These are phyloP conservation scores for Cyclostephanos tholiformis DNA, from an alignment of 108 stramenopile species.

Conservation along the genomic window DNA sequence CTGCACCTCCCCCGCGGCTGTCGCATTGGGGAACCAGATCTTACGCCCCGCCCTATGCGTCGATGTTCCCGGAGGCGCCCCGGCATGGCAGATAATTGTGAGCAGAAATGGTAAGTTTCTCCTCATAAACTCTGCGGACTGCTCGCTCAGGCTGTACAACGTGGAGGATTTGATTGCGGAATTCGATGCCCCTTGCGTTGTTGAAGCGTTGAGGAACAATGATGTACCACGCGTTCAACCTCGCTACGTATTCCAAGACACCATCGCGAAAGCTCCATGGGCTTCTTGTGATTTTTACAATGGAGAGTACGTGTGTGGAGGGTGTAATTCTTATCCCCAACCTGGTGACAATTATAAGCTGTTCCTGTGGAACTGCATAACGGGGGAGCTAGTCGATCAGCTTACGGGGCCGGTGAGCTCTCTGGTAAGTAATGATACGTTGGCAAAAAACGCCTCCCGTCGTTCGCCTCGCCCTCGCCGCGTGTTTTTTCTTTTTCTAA, in stretches of 20 bases:
- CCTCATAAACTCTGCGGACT: constrained; percentile 73
- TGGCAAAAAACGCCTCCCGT: too few relatives aligned
- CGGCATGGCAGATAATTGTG: constrained; percentile 63
- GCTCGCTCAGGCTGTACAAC: constrained; percentile 66
- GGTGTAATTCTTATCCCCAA: constrained; percentile 45
- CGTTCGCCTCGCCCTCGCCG: too few relatives aligned
- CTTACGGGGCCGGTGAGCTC: constrained; percentile 66
- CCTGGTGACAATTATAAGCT: constrained; percentile 60
- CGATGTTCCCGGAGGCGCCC: constrained; percentile 61
- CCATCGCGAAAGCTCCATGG: constrained; percentile 72
- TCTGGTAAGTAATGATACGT: too few relatives aligned
- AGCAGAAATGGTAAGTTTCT: constrained; percentile 68
- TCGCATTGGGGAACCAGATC: background rate
- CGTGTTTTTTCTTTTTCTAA: too few relatives aligned
- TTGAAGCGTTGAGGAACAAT: constrained; percentile 5
- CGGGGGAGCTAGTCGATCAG: constrained; percentile 79
- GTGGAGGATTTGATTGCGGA: constrained; percentile 57
- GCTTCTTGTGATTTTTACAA: constrained; percentile 74
- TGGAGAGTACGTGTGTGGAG: constrained; percentile 79
- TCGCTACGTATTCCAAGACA: constrained; percentile 68
- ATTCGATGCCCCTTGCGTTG: background rate
- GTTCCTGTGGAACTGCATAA: constrained; percentile 75
- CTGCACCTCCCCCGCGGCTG: background rate
- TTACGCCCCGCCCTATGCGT: constrained; percentile 17
- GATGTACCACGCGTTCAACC: constrained; percentile 39